Evolutionary conservation across 176 grass and related monocot genomes (phyloP).

Genomic region (Phyllostachys edulis): DNA sequence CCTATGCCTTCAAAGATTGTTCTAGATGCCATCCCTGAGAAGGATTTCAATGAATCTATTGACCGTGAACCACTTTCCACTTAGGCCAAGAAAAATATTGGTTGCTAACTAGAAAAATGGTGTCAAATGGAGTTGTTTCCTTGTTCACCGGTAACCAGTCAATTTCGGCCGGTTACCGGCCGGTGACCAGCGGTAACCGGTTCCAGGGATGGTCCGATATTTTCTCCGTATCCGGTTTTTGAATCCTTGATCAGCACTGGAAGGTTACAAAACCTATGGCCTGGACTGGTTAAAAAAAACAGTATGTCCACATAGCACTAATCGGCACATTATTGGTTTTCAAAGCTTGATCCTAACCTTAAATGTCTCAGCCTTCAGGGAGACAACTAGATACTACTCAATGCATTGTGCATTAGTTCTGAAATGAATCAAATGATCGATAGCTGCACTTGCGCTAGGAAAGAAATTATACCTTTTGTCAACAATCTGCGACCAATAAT

Average conservation of each 20-base stretch:
- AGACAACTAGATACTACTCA: background rate
- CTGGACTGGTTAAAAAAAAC: background rate
- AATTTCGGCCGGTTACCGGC: no score
- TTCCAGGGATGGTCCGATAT: no score
- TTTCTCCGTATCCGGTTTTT: no score
- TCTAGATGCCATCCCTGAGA: no score
- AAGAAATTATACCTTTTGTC: conserved; percentile 77
- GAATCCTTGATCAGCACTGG: background rate
- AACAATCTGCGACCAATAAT: conserved; percentile 84
- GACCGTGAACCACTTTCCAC: no score
- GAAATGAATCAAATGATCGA: background rate
- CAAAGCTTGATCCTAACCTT: background rate
- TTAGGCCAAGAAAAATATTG: no score
- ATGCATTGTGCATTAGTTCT: background rate
- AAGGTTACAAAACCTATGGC: background rate
- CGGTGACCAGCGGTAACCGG: no score
- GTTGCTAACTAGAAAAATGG: no score
- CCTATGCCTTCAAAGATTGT: no score
- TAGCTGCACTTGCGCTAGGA: background rate
- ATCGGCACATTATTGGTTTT: background rate
- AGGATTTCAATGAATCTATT: no score
- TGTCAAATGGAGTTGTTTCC: no score
- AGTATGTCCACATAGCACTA: background rate
- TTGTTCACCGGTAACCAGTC: no score
- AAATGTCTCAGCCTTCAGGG: background rate